These are phyloP conservation scores for Paradendryphiella salina DNA, from an alignment of 2,329 filamentous ascomycete genomes.

Conservation along the genomic window DNA sequence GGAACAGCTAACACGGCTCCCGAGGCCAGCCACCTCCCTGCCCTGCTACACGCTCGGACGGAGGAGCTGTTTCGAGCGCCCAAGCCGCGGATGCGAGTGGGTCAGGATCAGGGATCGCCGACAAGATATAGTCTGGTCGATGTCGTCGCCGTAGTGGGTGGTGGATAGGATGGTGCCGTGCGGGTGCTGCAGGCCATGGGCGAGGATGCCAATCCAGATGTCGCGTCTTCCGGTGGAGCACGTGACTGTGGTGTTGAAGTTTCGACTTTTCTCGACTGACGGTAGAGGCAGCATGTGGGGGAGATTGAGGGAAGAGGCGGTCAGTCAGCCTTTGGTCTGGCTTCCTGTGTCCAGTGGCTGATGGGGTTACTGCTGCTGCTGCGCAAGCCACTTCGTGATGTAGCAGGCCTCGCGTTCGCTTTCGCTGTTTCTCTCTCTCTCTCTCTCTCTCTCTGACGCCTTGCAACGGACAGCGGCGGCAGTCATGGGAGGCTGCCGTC, in stretches of 20 bases:
- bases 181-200: background rate
- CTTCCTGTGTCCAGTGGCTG: background rate
- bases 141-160: slow-evolving; percentile 1
- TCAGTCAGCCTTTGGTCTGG: background rate
- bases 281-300: background rate
- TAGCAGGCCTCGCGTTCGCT: background rate
- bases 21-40: slow-evolving; percentile 40
- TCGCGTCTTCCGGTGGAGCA: slow-evolving; percentile 22
- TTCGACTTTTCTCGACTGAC: background rate
- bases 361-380: background rate
- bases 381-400: background rate
- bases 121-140: slow-evolving; percentile 6
- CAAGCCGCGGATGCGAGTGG: slow-evolving; percentile 32
- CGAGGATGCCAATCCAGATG: background rate
- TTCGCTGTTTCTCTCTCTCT: background rate
- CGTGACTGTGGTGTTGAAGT: slow-evolving; percentile 14
- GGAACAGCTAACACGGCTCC: slow-evolving; percentile 43
- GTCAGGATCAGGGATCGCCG: slow-evolving; percentile 37
- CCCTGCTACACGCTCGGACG: slow-evolving; percentile 35
- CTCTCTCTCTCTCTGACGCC: background rate
- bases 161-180: background rate
- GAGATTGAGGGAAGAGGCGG: background rate
- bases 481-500: no score
- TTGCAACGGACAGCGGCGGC: no score
- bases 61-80: slow-evolving; percentile 32